Percentiles rank a stretch among this genome's conserved stretches.
These are phyloP conservation scores for Aspergillus fumigatus DNA, from an alignment of 2,329 filamentous ascomycete genomes.

Conservation along the genomic window DNA sequence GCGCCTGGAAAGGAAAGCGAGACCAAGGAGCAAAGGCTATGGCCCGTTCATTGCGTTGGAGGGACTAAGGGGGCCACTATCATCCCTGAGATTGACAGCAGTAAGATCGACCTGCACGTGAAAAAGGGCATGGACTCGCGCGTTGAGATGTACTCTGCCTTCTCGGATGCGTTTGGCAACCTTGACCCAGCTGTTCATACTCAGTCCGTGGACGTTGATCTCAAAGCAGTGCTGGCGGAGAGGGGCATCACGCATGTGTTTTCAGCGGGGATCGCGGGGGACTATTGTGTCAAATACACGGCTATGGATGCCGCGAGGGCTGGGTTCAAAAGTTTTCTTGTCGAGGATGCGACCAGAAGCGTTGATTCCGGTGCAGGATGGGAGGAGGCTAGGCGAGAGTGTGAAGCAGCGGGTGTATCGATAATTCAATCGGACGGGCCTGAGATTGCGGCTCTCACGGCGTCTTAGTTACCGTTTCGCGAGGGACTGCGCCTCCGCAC, in stretches of 20 bases:
- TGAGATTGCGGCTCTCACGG: constrained; percentile 51
- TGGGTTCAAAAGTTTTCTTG: constrained; percentile 71
- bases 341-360: constrained; percentile 72
- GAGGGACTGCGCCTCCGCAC: background rate
- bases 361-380: constrained; percentile 60
- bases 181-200: constrained; percentile 28
- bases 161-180: constrained; percentile 71
- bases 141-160: constrained; percentile 93
- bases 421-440: constrained; percentile 56
- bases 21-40: constrained; percentile 65
- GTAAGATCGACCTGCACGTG: constrained; percentile 60
- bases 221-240: constrained; percentile 55
- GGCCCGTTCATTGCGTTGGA: constrained; percentile 88
- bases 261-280: constrained; percentile 78
- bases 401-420: constrained; percentile 57
- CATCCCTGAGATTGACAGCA: constrained; percentile 63
- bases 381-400: constrained; percentile 51
- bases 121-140: constrained; percentile 71
- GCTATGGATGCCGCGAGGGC: constrained; percentile 71
- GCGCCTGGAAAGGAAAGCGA: constrained; percentile 51
- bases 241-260: constrained; percentile 71
- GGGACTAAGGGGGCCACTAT: constrained; percentile 67
- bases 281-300: constrained; percentile 83
- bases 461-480: background rate
- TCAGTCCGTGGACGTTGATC: constrained; percentile 49